Evolutionary conservation across 192 early-diverging fungal genomes (phyloP).

Genomic region (Spinellus fusiger): DNA sequence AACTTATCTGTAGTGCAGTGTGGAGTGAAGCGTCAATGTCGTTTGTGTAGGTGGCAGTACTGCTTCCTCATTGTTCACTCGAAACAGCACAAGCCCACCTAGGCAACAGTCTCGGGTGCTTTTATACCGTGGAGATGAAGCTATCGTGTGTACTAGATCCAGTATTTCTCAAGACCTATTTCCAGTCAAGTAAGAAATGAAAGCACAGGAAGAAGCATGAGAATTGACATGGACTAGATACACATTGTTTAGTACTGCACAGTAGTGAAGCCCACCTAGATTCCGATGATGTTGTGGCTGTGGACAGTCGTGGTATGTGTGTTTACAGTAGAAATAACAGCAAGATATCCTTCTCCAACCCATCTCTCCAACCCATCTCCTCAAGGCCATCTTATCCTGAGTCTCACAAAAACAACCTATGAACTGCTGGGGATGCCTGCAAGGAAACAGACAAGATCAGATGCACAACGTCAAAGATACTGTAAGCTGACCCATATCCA

Average conservation of each 20-base stretch:
- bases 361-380: background rate
- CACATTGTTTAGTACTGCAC: conserved; percentile 9
- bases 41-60: conserved; percentile 8
- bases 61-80: conserved; percentile 1
- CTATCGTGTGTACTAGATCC: conserved; percentile 11
- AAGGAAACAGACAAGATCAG: conserved; percentile 4
- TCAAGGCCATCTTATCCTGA: conserved; percentile 6
- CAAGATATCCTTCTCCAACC: background rate
- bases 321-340: background rate
- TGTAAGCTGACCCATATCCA: too few relatives aligned
- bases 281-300: conserved; percentile 15
- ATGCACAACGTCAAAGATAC: conserved; percentile 11
- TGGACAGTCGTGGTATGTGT: conserved; percentile 7
- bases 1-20: background rate
- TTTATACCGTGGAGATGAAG: conserved; percentile 16
- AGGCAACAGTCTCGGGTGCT: background rate
- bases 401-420: conserved; percentile 12
- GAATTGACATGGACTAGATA: background rate
- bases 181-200: conserved; percentile 11
- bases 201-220: background rate
- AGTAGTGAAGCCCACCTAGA: conserved; percentile 14
- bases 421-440: conserved; percentile 17
- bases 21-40: background rate
- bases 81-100: background rate
- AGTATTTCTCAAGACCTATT: background rate